Evolutionary conservation across 768 basidiomycete species (phyloP).

Genomic region (Xanthoconium purpureum): DNA sequence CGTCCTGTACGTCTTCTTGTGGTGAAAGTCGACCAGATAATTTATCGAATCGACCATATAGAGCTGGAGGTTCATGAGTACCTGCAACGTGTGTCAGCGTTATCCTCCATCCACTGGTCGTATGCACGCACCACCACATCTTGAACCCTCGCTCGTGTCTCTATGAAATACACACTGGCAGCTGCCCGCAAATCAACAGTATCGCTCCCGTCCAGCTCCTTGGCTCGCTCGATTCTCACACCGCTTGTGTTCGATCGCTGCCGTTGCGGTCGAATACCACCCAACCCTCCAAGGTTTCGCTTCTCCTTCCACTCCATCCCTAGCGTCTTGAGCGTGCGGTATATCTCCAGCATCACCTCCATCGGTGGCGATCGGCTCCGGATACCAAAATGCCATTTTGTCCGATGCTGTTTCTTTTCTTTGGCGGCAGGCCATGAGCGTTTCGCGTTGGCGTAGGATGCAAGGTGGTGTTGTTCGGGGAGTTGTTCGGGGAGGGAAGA

Average conservation of each 20-base stretch:
- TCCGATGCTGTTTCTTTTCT: conserved; percentile 70
- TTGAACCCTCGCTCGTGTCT: conserved; percentile 85
- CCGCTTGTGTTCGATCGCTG: conserved; percentile 33
- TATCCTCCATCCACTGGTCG: not conserved
- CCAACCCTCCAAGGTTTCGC: conserved; percentile 69
- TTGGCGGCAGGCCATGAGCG: conserved; percentile 44
- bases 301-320: conserved; percentile 99
- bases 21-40: conserved; percentile 97
- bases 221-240: conserved; percentile 59
- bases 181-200: conserved; percentile 64
- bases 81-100: conserved; percentile 40
- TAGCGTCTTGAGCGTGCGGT: conserved; percentile 82
- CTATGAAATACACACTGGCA: conserved; percentile 86
- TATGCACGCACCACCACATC: conserved; percentile 77
- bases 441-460: conserved; percentile 58
- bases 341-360: conserved; percentile 99
- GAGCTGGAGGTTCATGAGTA: conserved; percentile 95
- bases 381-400: conserved; percentile 98
- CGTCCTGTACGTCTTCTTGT: conserved; percentile 90
- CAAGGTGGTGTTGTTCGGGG: conserved; percentile 67
- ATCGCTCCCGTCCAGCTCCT: conserved; percentile 57
- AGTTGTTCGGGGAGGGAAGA: conserved; percentile 69
- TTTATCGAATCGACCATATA: conserved; percentile 96
- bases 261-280: conserved; percentile 41
- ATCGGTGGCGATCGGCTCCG: conserved; percentile 91